Evolutionary conservation across 441 rosid genomes (phyloP), one percentile per base, ranked within the genome.

Genomic region (Macaranga tanarius): DNA sequence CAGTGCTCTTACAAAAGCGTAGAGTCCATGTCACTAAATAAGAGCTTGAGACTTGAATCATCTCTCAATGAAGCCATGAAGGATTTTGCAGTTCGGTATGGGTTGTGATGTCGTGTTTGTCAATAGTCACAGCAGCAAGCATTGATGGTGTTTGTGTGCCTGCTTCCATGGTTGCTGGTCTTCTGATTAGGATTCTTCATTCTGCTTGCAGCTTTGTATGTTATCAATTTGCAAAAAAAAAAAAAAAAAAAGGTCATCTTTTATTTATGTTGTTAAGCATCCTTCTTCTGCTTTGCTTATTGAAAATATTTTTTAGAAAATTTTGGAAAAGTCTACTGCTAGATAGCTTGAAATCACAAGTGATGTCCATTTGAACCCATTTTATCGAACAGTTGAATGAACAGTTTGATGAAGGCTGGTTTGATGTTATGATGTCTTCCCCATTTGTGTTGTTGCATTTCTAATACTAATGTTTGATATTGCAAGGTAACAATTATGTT

Each of bases 31-130:
- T 73, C 82, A 77, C 45, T 73, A 73, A 82, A 81, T 81, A 78
- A 78, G 76, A 65, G 77, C 77, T 69, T 55, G 67, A 69, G 82
- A 76, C 68, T 70, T 31, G 60, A 66, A 81, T 65, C 76, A 71
- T 80, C 72, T 74, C 74, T 71, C 74, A 71, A 74, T 69, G 73
- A 76, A 77, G 80, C 76, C 71, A 8, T 76, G 78, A 69, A 66
- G 66, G 79, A 70, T 76, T 75, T 70, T 82, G 76, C 77, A 67
- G 77, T n/a, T n/a, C n/a, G n/a, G n/a, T 75, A 65, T 48, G 77
- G 78, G 75, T 65, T 77, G 71, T 79, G 82, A 76, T 79, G 80
- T 74, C 67, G 57, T 82, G 77, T 79, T 77, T 84, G 80, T 79
- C 75, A 70, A 69, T 83, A 65, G 71, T 81, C 73, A 10, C 17